Evolutionary conservation across 2,329 filamentous ascomycete species (phyloP), one percentile per base, ranked within the genome.

Genomic region (Ophiostoma himal-ulmi): DNA sequence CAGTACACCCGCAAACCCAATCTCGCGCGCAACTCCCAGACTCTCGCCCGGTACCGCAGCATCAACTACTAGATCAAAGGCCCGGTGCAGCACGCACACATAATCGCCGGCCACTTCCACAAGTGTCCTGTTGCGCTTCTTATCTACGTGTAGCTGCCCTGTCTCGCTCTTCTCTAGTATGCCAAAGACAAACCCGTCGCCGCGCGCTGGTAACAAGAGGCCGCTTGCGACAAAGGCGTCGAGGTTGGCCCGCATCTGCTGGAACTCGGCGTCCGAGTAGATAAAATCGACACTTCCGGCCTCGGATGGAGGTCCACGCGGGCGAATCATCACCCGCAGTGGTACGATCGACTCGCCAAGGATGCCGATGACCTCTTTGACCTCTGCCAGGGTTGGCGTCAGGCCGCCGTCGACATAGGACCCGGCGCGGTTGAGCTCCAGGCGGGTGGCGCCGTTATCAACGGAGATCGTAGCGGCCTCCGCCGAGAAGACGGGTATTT

Each of bases 121-220:
- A 4, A 88, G 80, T 68, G 74, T 73, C 2, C 44, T 69, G 74
- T 82, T 84, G 64, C 78, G 74, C n/a, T 76, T 73, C 7, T 74
- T 73, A 73, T 87, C 82, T n/a, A 86, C 72, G 20, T 79, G 65
- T 13, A 17, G 57, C 41, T 34, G 5, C 14, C 69, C 64, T 30
- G 72, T 10, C 10, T 11, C n/a, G 65, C n/a, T 52, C n/a, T 7
- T 3, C 44, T 69, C 71, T 14, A 87, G 72, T 1, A 84, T 77
- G 5, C 85, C 85, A 73, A 88, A 86, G 8, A 88, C 85, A 73
- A 88, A 88, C 1, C 84, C 84, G 72, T 88, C 86, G 4, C 84
- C 84, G 17, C 79, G 78, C 1, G 74, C 73, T 0, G 77, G 73
- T 36, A 79, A 74, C 69, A 87, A 75, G 3, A 80, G 71, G 0